A percentile compares a stretch with the other conserved stretches of the same genome.
phyloP scores from a whole-genome alignment of 441 rosid species.

The Syzygium malaccense region DNA sequence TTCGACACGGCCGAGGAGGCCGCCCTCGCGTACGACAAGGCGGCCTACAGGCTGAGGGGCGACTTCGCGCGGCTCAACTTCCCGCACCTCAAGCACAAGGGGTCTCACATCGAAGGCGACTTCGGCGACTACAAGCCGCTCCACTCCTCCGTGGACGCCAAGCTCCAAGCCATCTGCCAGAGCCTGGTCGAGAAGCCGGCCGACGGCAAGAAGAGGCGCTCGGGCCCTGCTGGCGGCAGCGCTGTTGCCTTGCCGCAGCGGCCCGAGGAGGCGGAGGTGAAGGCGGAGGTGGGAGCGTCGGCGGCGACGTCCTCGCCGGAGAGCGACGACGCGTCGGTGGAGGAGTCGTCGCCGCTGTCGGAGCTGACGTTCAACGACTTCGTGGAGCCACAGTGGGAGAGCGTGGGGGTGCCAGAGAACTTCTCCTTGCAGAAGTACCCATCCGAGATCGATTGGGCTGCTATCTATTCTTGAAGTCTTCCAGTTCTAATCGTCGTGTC shows the following conservation, averaged over 20 bases:
- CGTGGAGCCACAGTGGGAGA: slow-evolving; percentile 1
- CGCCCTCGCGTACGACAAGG: slow-evolving; percentile 52
- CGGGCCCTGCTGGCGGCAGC: neutral
- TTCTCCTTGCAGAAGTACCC: slow-evolving; percentile 1
- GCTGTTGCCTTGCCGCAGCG: neutral
- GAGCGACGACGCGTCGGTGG: slow-evolving; percentile 5
- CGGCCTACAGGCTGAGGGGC: slow-evolving; percentile 57
- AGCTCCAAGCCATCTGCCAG: slow-evolving; percentile 53
- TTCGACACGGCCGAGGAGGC: slow-evolving; percentile 69
- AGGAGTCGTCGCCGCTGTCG: neutral
- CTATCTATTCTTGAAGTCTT: slow-evolving; percentile 1
- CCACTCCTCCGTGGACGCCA: slow-evolving; percentile 61
- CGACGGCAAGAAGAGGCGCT: slow-evolving; percentile 20
- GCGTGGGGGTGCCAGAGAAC: neutral
- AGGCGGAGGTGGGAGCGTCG: neutral
- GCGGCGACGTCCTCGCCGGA: slow-evolving; percentile 26
- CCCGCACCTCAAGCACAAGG: slow-evolving; percentile 37
- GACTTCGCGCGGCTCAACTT: slow-evolving; percentile 57
- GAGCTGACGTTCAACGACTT: neutral
- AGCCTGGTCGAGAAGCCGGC: slow-evolving; percentile 47
- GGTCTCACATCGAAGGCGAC: slow-evolving; percentile 45
- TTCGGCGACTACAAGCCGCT: slow-evolving; percentile 61
- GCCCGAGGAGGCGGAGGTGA: neutral
- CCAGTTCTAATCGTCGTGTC: slow-evolving; percentile 17
- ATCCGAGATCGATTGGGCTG: slow-evolving; percentile 11